Evolutionary conservation across 768 basidiomycete genomes (phyloP), one percentile per base, ranked within the genome.

Genomic region (Pholiota molesta): DNA sequence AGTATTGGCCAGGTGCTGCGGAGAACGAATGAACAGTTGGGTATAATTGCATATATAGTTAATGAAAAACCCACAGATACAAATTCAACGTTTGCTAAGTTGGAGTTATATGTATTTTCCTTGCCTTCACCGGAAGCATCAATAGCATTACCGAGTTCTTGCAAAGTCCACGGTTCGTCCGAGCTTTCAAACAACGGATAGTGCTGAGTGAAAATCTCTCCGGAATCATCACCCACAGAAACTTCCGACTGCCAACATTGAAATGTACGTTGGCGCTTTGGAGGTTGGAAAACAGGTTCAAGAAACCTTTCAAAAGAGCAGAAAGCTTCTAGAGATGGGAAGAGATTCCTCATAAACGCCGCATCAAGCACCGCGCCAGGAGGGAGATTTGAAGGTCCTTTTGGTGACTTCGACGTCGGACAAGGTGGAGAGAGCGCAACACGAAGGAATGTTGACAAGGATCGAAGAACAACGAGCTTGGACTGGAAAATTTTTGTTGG

Each of bases 381-480:
- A 33, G 31, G 54, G 21, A 40, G 44, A 8, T 29, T 26, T 7
- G 47, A 47, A 47, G 57, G 37, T 19, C 52, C 52, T 31, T 62
- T 64, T 47, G 52, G 31, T 35, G 54, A 56, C 19, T 63, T 40
- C 10, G 55, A 61, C 33, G 54, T 55, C 62, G 35, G 68, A 64
- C 57, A 73, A 65, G 52, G 19, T 35, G 66, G 59, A 40, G 65
- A 82, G 3, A 80, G 67, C 7, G 86, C 87, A 60, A 73, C 68
- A 14, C 75, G 75, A 21, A 95, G 79, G 71, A 95, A 95, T 2
- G 78, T 80, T 14, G 87, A 80, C 40, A 95, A 75, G 2, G 94
- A 94, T 59, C 78, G 82, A 61, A 94, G 74, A 10, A 94, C 84
- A n/a, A 88, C 81, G 56, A 91, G 82, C 75, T 89, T 94, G 13